Conservation (phyloP, 176 grass and related monocot species). For the Canna indica region DNA sequence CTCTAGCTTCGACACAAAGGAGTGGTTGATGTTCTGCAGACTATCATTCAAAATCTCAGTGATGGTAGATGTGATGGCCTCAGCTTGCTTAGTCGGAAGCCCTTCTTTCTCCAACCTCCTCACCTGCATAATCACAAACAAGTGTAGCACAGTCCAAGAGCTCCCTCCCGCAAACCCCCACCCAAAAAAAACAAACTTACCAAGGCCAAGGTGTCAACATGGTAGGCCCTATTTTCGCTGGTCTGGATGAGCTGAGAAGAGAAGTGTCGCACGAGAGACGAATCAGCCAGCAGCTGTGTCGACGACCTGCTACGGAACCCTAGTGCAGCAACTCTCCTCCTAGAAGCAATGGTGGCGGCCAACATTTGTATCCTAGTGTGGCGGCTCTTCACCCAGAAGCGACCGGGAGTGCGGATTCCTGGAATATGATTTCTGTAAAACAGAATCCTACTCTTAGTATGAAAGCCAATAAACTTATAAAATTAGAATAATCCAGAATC, state of each 20-base stretch:
- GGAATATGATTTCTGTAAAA: too few relatives aligned
- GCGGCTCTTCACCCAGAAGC: too few relatives aligned
- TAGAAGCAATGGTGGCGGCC: neutral
- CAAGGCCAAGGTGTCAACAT: slow-evolving; percentile 86
- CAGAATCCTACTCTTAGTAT: too few relatives aligned
- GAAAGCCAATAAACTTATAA: too few relatives aligned
- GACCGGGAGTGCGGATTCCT: too few relatives aligned
- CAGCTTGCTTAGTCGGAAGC: slow-evolving; percentile 82
- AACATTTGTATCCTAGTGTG: too few relatives aligned
- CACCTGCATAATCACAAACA: slow-evolving; percentile 29
- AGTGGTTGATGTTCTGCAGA: slow-evolving; percentile 81
- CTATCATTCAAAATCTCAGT: slow-evolving; percentile 96
- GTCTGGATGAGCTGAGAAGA: slow-evolving; percentile 90
- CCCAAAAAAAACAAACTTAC: slow-evolving; percentile 13
- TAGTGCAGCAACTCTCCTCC: neutral
- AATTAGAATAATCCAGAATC: too few relatives aligned
- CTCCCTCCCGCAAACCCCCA: too few relatives aligned
- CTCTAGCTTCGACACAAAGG: slow-evolving; percentile 76
- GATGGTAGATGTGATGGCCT: slow-evolving; percentile 86
- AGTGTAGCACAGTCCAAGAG: neutral
- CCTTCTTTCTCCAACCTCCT: slow-evolving; percentile 86
- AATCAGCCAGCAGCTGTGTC: neutral
- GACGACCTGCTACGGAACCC: neutral
- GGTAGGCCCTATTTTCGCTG: slow-evolving; percentile 68
- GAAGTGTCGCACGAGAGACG: slow-evolving; percentile 24